Conservation (phyloP, 1,284 basidiomycete genomes). For the Irpex sp. region DNA sequence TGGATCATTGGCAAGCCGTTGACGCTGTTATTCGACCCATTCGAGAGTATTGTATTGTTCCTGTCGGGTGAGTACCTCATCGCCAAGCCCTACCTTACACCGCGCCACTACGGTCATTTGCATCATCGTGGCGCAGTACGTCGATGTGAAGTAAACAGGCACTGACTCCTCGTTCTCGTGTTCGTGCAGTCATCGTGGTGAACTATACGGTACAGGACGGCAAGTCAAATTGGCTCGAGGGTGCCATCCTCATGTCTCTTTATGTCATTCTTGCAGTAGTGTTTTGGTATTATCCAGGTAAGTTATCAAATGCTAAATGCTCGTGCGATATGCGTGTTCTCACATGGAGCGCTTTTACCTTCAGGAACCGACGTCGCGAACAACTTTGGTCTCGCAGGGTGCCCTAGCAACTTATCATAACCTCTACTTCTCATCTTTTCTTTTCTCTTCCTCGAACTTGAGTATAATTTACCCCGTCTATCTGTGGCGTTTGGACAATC, state of each 20-base stretch:
- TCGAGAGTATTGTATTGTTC: constrained; percentile 57
- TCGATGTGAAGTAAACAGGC: neutral
- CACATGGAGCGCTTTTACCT: neutral
- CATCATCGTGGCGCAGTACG: neutral
- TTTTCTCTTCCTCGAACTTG: neutral
- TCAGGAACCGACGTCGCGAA: neutral
- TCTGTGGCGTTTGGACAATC: too few species aligned
- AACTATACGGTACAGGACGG: constrained; percentile 32
- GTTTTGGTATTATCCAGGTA: constrained; percentile 66
- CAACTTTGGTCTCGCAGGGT: neutral
- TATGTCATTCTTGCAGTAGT: constrained; percentile 56
- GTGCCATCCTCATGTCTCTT: constrained; percentile 53
- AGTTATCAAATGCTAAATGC: neutral
- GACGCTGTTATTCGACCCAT: constrained; percentile 62
- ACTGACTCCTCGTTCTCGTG: constrained; percentile 38
- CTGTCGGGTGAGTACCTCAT: constrained; percentile 29
- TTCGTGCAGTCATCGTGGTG: constrained; percentile 26
- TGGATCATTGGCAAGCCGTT: constrained; percentile 68
- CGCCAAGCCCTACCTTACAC: neutral
- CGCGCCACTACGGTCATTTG: neutral
- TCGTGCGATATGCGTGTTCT: neutral
- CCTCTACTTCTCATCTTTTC: neutral
- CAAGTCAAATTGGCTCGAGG: constrained; percentile 32
- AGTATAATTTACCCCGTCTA: neutral
- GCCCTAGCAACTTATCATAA: neutral